These are phyloP conservation scores for Pichia sporocuriosa DNA, from an alignment of 805 yeast genomes.

Conservation along the genomic window DNA sequence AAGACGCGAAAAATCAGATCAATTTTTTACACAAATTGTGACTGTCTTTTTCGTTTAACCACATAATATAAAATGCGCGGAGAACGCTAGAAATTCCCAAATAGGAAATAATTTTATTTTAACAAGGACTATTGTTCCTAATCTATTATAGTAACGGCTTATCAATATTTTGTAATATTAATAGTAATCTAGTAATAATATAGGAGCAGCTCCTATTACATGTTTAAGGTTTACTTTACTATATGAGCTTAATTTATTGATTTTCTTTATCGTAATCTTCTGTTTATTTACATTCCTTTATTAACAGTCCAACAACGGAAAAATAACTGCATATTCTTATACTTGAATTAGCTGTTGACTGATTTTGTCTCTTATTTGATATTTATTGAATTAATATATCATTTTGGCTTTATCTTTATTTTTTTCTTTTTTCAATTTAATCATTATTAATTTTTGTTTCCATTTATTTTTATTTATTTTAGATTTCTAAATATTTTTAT, in stretches of 20 bases:
- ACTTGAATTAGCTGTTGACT: not conserved
- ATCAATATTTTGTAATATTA: not conserved
- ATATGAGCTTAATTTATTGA: too few relatives aligned
- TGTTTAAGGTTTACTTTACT: too few relatives aligned
- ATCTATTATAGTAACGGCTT: constrained; percentile 6
- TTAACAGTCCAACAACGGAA: not conserved
- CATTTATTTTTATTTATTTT: not conserved
- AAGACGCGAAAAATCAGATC: not conserved
- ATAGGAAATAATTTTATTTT: constrained; percentile 1
- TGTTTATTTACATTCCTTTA: not conserved
- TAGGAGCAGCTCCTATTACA: not conserved
- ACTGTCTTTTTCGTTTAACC: not conserved
- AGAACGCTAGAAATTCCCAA: not conserved
- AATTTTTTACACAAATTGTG: too few relatives aligned
- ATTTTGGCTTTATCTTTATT: constrained; percentile 1
- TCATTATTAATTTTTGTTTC: not conserved
- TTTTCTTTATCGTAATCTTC: too few relatives aligned
- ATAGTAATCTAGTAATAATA: too few relatives aligned
- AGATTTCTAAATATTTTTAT: constrained; percentile 1
- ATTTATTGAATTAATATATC: constrained; percentile 14
- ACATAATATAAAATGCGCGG: not conserved
- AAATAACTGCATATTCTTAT: too few relatives aligned
- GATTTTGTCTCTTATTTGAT: constrained; percentile 7
- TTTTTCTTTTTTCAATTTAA: not conserved
- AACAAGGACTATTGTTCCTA: not conserved